Evolutionary conservation across 352 stramenopile genomes (phyloP).

Genomic region (Plasmopara viticola): DNA sequence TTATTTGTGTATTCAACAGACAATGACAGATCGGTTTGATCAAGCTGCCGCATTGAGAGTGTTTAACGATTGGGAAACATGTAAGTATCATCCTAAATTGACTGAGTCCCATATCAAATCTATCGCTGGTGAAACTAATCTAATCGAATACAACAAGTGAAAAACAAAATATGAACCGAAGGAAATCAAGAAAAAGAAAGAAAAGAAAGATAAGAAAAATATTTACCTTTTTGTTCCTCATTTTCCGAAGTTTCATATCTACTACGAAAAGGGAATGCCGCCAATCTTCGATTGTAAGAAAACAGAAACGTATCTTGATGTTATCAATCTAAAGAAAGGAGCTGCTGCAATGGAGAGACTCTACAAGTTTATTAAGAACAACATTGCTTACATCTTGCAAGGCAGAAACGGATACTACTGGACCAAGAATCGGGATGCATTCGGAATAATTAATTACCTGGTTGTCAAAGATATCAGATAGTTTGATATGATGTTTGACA

Average conservation of each 20-base stretch:
- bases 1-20: background rate
- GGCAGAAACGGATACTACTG: too few species aligned
- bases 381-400: too few species aligned
- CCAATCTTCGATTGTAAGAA: constrained; percentile 1
- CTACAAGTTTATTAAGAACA: too few species aligned
- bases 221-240: background rate
- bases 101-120: background rate
- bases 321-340: background rate
- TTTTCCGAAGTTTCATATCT: background rate
- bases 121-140: background rate
- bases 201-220: background rate
- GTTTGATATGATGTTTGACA: constrained; percentile 1
- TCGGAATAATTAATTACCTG: too few species aligned
- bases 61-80: background rate
- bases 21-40: background rate
- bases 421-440: too few species aligned
- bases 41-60: background rate
- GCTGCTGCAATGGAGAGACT: too few species aligned
- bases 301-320: constrained; percentile 1
- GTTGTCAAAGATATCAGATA: background rate
- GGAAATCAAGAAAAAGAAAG: background rate
- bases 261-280: background rate
- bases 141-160: background rate
- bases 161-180: background rate
- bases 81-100: background rate